These are phyloP conservation scores for Triticum urartu DNA, from an alignment of 176 grass and related monocot species.

Conservation along the genomic window DNA sequence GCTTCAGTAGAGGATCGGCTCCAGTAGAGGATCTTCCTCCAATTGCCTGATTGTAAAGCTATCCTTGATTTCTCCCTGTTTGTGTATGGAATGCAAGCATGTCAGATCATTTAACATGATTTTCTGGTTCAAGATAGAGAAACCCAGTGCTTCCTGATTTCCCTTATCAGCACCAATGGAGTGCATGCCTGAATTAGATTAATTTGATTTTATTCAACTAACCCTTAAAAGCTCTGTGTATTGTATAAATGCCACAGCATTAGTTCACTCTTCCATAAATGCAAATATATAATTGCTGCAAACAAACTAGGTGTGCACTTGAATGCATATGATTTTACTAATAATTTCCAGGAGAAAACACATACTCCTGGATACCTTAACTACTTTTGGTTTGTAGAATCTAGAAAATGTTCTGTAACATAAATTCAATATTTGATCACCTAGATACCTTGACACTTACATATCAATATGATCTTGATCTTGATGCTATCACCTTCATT, in stretches of 20 bases:
- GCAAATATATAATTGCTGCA: no score
- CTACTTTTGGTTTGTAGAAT: not conserved
- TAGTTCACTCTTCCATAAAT: not conserved
- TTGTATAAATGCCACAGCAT: not conserved
- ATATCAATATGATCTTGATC: slow-evolving; percentile 62
- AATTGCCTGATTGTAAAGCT: slow-evolving; percentile 68
- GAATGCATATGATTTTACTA: not conserved
- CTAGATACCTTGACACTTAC: slow-evolving; percentile 35
- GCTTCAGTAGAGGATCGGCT: slow-evolving; percentile 75
- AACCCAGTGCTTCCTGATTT: not conserved
- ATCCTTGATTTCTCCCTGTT: slow-evolving; percentile 73
- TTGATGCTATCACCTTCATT: slow-evolving; percentile 67
- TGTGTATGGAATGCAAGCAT: not conserved
- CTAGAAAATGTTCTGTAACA: not conserved
- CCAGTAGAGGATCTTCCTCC: slow-evolving; percentile 80
- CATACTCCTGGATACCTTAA: not conserved
- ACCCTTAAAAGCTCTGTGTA: not conserved
- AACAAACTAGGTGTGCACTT: not conserved
- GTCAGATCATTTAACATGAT: not conserved
- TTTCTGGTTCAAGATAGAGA: not conserved
- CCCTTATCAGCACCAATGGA: not conserved
- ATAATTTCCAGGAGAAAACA: not conserved
- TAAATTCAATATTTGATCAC: not conserved
- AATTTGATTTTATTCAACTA: not conserved
- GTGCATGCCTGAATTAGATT: not conserved